Percentiles rank a stretch among this genome's conserved stretches.
These are phyloP conservation scores for Ochetophila trinervis DNA, from an alignment of 306 rosid species.

Conservation along the genomic window DNA sequence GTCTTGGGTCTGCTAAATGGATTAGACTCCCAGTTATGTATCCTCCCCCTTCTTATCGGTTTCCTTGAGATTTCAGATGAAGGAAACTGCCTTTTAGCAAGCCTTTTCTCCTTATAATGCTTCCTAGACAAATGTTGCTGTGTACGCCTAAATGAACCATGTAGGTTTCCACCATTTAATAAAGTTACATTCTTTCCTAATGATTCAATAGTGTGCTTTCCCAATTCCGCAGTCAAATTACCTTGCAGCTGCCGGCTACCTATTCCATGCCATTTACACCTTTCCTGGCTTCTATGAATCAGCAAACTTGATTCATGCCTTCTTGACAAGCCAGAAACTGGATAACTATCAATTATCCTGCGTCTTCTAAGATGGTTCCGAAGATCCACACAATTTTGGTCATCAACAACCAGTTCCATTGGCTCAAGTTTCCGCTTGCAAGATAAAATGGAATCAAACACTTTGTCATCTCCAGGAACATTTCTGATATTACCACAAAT, in stretches of 20 bases:
- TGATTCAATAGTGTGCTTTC: constrained; percentile 32
- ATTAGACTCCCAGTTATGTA: constrained; percentile 23
- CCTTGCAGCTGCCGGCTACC: constrained; percentile 28
- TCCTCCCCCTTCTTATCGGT: constrained; percentile 32
- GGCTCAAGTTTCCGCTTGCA: constrained; percentile 46
- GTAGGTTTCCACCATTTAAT: constrained; percentile 32
- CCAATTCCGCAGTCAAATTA: constrained; percentile 50
- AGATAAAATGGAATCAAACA: constrained; percentile 48
- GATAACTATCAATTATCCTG: constrained; percentile 30
- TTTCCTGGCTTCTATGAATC: constrained; percentile 31
- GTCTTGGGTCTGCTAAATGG: constrained; percentile 68
- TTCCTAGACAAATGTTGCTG: constrained; percentile 44
- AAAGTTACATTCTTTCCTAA: constrained; percentile 29
- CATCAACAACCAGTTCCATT: constrained; percentile 35
- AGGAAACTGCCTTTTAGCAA: constrained; percentile 26
- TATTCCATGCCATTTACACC: constrained; percentile 28
- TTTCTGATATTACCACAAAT: constrained; percentile 31
- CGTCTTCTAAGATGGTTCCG: constrained; percentile 64
- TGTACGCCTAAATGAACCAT: constrained; percentile 33
- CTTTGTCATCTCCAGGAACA: constrained; percentile 26
- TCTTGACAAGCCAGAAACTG: constrained; percentile 39
- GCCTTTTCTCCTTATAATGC: constrained; percentile 38
- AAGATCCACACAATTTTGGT: constrained; percentile 44
- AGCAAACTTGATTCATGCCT: constrained; percentile 34
- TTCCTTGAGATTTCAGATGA: constrained; percentile 42